phyloP scores from a whole-genome alignment of 2,329 filamentous ascomycete species.

The Apiospora pterosperma region DNA sequence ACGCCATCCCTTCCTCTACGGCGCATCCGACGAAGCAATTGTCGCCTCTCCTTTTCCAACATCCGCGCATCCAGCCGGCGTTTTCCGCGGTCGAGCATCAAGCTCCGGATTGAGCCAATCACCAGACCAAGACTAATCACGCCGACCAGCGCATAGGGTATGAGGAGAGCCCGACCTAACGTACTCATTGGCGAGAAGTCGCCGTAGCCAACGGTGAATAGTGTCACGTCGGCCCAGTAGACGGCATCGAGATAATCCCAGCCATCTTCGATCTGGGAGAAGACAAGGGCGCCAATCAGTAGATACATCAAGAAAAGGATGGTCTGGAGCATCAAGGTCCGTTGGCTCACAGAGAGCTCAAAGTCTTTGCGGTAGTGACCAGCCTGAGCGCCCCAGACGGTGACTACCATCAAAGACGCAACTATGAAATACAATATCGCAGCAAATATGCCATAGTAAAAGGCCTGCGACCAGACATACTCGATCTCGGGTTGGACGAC shows the following conservation, averaged over 20 bases:
- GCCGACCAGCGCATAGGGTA: conserved; percentile 80
- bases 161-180: conserved; percentile 66
- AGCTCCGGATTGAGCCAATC: conserved; percentile 71
- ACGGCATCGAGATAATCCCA: conserved; percentile 77
- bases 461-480: conserved; percentile 74
- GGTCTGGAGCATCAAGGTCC: conserved; percentile 87
- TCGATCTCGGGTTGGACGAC: conserved; percentile 36
- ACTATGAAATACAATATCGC: conserved; percentile 77
- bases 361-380: conserved; percentile 77
- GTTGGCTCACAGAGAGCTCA: conserved; percentile 71
- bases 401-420: conserved; percentile 72
- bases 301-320: conserved; percentile 83
- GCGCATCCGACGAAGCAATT: conserved; percentile 42
- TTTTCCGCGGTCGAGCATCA: conserved; percentile 57
- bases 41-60: conserved; percentile 55
- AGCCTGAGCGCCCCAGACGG: conserved; percentile 70
- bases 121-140: conserved; percentile 80
- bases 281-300: conserved; percentile 72
- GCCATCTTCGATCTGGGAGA: conserved; percentile 61
- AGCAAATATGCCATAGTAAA: conserved; percentile 81
- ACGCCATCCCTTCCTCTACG: conserved; percentile 43
- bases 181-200: conserved; percentile 46
- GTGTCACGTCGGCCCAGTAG: conserved; percentile 74
- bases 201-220: conserved; percentile 64
- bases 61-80: conserved; percentile 53